Evolutionary conservation across 78 protist species (phyloP).

Genomic region (Chrysochromulina parva): DNA sequence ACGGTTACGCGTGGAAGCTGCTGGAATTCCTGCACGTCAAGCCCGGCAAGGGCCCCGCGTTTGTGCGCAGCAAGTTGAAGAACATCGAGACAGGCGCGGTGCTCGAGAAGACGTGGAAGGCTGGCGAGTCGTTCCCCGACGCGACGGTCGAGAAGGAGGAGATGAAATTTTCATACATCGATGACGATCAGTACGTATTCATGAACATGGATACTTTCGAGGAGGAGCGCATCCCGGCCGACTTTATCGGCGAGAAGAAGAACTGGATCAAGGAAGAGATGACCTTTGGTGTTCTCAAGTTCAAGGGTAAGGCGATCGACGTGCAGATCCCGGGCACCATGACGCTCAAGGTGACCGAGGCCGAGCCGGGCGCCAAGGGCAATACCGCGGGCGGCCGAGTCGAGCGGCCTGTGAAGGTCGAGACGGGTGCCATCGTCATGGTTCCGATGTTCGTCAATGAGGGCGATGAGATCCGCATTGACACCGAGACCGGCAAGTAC

Average conservation of each 20-base stretch:
- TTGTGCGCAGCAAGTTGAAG: slow-evolving; percentile 40
- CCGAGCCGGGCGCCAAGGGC: slow-evolving; percentile 13
- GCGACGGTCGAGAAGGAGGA: slow-evolving; percentile 30
- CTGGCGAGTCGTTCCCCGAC: slow-evolving; percentile 19
- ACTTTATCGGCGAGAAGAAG: neutral
- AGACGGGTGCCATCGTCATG: neutral
- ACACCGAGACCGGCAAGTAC: neutral
- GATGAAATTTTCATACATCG: slow-evolving; percentile 24
- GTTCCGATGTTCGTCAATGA: slow-evolving; percentile 17
- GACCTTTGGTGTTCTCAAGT: neutral
- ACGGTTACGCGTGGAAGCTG: neutral
- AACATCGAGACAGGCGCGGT: slow-evolving; percentile 23
- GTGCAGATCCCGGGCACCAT: neutral
- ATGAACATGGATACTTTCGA: slow-evolving; percentile 29
- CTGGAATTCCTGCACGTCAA: slow-evolving; percentile 42
- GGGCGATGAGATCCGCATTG: neutral
- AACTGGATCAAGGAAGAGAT: neutral
- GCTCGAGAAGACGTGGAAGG: slow-evolving; percentile 44
- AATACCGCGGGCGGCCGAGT: neutral
- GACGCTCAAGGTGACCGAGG: neutral
- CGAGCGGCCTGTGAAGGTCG: too few species aligned
- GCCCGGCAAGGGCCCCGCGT: slow-evolving; percentile 53
- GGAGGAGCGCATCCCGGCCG: neutral
- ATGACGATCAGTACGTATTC: slow-evolving; percentile 18
- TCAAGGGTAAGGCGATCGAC: neutral